Evolutionary conservation across 2,329 filamentous ascomycete species (phyloP).

Genomic region (Cladosporium sp.): DNA sequence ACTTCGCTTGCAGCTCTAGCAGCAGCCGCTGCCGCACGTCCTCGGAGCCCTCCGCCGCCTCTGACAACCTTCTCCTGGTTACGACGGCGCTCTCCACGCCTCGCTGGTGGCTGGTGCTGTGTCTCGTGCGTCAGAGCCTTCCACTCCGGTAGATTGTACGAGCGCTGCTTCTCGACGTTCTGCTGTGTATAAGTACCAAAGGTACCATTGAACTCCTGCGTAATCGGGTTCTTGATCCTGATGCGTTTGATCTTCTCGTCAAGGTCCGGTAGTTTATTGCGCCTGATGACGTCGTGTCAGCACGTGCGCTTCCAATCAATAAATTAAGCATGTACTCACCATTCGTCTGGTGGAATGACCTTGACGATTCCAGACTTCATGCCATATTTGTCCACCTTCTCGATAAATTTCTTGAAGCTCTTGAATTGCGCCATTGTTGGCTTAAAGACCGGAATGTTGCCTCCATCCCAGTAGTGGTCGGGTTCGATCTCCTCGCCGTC

Average conservation of each 20-base stretch:
- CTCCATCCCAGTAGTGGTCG: slow-evolving; percentile 78
- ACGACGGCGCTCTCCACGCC: slow-evolving; percentile 74
- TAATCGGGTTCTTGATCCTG: slow-evolving; percentile 93
- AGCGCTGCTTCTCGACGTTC: slow-evolving; percentile 92
- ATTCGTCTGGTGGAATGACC: slow-evolving; percentile 88
- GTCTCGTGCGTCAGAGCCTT: slow-evolving; percentile 87
- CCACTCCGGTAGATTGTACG: slow-evolving; percentile 97
- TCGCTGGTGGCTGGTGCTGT: slow-evolving; percentile 90
- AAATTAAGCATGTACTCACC: slow-evolving; percentile 53
- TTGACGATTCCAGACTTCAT: slow-evolving; percentile 98
- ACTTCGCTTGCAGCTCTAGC: slow-evolving; percentile 19
- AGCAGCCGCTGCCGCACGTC: slow-evolving; percentile 22
- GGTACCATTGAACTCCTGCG: slow-evolving; percentile 94
- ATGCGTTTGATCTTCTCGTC: slow-evolving; percentile 87
- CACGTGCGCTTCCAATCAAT: slow-evolving; percentile 14
- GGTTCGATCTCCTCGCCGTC: slow-evolving; percentile 58
- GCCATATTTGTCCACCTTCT: slow-evolving; percentile 85
- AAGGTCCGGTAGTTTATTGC: slow-evolving; percentile 68
- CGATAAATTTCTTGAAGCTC: slow-evolving; percentile 88
- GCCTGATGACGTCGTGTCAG: slow-evolving; percentile 41
- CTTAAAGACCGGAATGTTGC: slow-evolving; percentile 87
- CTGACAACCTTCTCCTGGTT: slow-evolving; percentile 47
- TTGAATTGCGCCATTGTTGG: slow-evolving; percentile 93
- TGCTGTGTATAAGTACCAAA: slow-evolving; percentile 95
- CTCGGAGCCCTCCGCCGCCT: slow-evolving; percentile 28